A percentile compares a stretch with the other conserved stretches of the same genome.
phyloP scores from a whole-genome alignment of 1,284 basidiomycete species.

The Coniferiporia sulphurascens region DNA sequence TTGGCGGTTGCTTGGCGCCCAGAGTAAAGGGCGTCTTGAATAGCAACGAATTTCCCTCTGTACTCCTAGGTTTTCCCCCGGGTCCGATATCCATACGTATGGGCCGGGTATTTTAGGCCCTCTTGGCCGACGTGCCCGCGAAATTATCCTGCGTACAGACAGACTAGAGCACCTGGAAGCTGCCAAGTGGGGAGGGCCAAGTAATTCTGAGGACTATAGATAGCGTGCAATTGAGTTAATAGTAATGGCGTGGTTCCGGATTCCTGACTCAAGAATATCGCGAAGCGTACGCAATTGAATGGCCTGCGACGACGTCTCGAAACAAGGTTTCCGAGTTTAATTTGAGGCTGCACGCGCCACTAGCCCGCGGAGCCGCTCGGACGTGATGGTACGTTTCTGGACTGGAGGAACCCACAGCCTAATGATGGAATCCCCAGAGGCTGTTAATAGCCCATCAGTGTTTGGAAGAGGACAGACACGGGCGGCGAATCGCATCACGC shows the following conservation, averaged over 20 bases:
- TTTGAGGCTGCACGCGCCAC: too few species aligned
- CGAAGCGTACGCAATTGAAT: too few species aligned
- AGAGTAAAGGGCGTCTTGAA: background rate
- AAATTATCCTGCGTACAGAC: background rate
- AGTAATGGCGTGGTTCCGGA: background rate
- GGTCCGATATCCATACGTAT: background rate
- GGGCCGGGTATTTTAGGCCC: background rate
- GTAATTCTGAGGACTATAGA: background rate
- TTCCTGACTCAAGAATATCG: too few species aligned
- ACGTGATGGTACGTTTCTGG: background rate
- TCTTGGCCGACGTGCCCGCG: background rate
- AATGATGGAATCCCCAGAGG: too few species aligned
- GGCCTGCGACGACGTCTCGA: too few species aligned
- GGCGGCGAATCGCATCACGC: too few species aligned
- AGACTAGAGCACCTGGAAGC: background rate
- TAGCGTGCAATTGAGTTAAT: background rate
- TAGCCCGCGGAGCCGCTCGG: background rate
- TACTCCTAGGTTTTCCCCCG: background rate
- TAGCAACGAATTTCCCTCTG: too few species aligned
- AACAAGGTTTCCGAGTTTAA: too few species aligned
- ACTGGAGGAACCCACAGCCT: too few species aligned
- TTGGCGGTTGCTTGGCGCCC: background rate
- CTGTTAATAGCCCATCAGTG: too few species aligned
- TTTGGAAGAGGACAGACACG: too few species aligned
- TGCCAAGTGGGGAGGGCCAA: background rate